phyloP scores from a whole-genome alignment of 768 basidiomycete genomes.

The Termitomyces sp. region DNA sequence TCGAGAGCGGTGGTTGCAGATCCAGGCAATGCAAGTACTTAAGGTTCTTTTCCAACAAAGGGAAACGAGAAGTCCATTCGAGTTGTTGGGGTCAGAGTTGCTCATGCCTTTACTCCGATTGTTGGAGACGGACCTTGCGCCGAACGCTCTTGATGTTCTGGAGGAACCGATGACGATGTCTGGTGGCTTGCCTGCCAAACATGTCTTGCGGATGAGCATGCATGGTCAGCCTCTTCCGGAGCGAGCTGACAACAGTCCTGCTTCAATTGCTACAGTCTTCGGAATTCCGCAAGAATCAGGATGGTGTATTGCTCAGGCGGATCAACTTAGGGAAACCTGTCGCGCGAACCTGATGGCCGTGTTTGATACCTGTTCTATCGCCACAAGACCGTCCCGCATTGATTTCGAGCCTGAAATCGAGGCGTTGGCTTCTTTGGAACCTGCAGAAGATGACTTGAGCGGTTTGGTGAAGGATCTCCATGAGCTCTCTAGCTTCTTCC shows the following conservation, averaged over 20 bases:
- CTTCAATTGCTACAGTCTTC: constrained; percentile 66
- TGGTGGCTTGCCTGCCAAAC: constrained; percentile 70
- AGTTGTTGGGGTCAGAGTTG: constrained; percentile 75
- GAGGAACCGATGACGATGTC: constrained; percentile 84
- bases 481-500: constrained; percentile 71
- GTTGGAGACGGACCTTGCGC: constrained; percentile 80
- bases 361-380: constrained; percentile 76
- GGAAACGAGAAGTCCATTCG: constrained; percentile 69
- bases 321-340: constrained; percentile 54
- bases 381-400: constrained; percentile 63
- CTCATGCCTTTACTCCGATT: constrained; percentile 88
- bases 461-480: constrained; percentile 75
- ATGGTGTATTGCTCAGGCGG: constrained; percentile 77
- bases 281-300: constrained; percentile 79
- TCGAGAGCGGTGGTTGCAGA: constrained; percentile 70
- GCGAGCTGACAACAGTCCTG: constrained; percentile 31
- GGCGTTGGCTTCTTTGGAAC: constrained; percentile 33
- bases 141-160: constrained; percentile 86
- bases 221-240: constrained; percentile 41
- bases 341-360: constrained; percentile 79
- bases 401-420: constrained; percentile 65
- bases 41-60: constrained; percentile 86
- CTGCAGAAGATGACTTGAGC: constrained; percentile 61
- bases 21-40: constrained; percentile 81
- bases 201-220: constrained; percentile 92